These are phyloP conservation scores for Nakazawaea sp. DNA, from an alignment of 805 yeast genomes.

Conservation along the genomic window DNA sequence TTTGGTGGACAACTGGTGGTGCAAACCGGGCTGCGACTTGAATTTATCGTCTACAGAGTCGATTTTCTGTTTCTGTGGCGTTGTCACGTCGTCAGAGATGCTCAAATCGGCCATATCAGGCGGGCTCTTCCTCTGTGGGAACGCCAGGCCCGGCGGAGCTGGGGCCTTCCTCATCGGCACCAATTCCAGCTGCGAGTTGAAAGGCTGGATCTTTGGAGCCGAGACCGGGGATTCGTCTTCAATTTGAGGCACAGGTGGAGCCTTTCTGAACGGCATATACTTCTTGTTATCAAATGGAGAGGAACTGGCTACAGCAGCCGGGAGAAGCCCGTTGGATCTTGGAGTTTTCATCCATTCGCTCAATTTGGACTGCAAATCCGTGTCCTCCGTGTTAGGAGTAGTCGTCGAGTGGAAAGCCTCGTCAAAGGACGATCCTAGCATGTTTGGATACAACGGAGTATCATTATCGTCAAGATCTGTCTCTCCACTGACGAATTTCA, in stretches of 20 bases:
- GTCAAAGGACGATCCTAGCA: constrained; percentile 2
- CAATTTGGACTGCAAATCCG: constrained; percentile 20
- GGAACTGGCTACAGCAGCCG: constrained; percentile 7
- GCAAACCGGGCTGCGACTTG: not conserved
- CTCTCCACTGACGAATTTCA: constrained; percentile 46
- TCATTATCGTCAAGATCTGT: constrained; percentile 32
- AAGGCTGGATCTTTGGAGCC: constrained; percentile 8
- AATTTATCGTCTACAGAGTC: constrained; percentile 1
- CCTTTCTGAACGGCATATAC: constrained; percentile 31
- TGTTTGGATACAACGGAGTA: constrained; percentile 11
- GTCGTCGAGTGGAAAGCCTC: not conserved
- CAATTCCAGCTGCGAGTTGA: constrained; percentile 22
- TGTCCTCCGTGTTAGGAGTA: constrained; percentile 15
- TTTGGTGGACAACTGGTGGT: constrained; percentile 9
- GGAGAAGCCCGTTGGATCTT: constrained; percentile 7
- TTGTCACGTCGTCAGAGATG: not conserved
- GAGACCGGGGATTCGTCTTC: not conserved
- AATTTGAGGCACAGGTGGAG: constrained; percentile 30
- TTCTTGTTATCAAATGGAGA: constrained; percentile 15
- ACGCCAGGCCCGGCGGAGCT: constrained; percentile 33
- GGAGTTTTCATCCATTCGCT: constrained; percentile 39
- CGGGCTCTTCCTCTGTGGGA: not conserved
- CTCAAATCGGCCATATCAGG: not conserved
- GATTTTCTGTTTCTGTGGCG: constrained; percentile 1
- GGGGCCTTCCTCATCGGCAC: constrained; percentile 52